Evolutionary conservation across 2,329 filamentous ascomycete species (phyloP).

Genomic region (Fonsecaea pugnacius): DNA sequence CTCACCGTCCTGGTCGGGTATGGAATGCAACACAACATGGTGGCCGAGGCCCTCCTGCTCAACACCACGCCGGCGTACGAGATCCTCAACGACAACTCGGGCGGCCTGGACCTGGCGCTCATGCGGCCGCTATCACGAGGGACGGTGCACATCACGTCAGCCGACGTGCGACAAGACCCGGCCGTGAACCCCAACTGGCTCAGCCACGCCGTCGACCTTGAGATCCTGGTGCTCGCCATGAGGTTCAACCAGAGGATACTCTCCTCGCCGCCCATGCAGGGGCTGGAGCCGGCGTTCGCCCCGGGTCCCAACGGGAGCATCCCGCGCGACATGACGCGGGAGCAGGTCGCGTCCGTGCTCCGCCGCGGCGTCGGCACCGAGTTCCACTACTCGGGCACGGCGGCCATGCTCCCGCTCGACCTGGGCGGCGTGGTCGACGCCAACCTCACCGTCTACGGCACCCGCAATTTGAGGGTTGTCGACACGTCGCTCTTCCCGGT

Average conservation of each 20-base stretch:
- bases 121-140: constrained; percentile 47
- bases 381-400: constrained; percentile 29
- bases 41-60: not conserved
- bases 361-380: constrained; percentile 21
- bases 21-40: constrained; percentile 1
- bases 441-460: constrained; percentile 41
- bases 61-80: constrained; percentile 30
- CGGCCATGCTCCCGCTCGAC: constrained; percentile 48
- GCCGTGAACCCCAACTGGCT: constrained; percentile 54
- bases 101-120: constrained; percentile 29
- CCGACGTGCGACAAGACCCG: constrained; percentile 43
- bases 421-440: constrained; percentile 45
- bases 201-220: constrained; percentile 48
- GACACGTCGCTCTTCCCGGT: constrained; percentile 41
- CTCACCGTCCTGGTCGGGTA: not conserved
- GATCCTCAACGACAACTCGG: constrained; percentile 33
- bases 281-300: constrained; percentile 20
- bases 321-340: constrained; percentile 8
- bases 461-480: constrained; percentile 41
- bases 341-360: constrained; percentile 20
- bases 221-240: constrained; percentile 46
- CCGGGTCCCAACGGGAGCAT: not conserved
- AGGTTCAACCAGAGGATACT: constrained; percentile 38
- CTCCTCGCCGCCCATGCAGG: constrained; percentile 25
- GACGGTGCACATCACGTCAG: constrained; percentile 46